Evolutionary conservation across 2,329 filamentous ascomycete genomes (phyloP), one percentile per base, ranked within the genome.

Genomic region (Botrytis paeoniae): DNA sequence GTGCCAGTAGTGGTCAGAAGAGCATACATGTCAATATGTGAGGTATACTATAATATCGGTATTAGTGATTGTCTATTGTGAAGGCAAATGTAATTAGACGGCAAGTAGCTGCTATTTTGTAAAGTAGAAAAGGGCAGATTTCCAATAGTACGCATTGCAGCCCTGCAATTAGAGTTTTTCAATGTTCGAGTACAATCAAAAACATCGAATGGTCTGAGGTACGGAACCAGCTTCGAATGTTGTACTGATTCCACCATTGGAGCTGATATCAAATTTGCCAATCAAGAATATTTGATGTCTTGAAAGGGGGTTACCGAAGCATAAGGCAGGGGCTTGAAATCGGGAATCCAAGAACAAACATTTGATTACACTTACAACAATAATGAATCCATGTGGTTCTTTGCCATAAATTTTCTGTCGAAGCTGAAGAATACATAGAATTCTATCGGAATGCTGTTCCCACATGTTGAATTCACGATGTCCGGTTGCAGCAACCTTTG

Each of bases 11-110:
- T 86, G 70, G 86, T 85, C 64, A 89, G 78, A 45, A 87, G 82
- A 22, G 86, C 86, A 75, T 88, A 85, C n/a, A 87, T 81, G 76
- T 89, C 88, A 62, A 89, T 84, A 72, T 83, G 83, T 76, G 84
- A 85, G 54, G 88, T 83, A 79, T 83, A 85, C 86, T 65, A 65
- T 5, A 35, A n/a, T 43, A 65, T 45, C 29, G 10, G 14, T 16
- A 8, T 65, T 10, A 65, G 41, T 32, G 43, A 35, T 48, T 48
- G 29, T 22, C 62, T 35, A 25, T 32, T 8, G 8, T 35, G 62
- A 35, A 48, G 41, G 18, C 10, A 45, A 35, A 16, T 35, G 9
- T 6, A 37, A 25, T 12, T 10, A 64, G 43, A 64, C 3, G 10
- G 32, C 6, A 18, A 35, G 22, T 12, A 25, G 29, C 48, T 51